A percentile compares a stretch with the other conserved stretches of the same genome.
Conservation (phyloP, 2,329 filamentous ascomycete species). For the Ambrosiella xylebori region DNA sequence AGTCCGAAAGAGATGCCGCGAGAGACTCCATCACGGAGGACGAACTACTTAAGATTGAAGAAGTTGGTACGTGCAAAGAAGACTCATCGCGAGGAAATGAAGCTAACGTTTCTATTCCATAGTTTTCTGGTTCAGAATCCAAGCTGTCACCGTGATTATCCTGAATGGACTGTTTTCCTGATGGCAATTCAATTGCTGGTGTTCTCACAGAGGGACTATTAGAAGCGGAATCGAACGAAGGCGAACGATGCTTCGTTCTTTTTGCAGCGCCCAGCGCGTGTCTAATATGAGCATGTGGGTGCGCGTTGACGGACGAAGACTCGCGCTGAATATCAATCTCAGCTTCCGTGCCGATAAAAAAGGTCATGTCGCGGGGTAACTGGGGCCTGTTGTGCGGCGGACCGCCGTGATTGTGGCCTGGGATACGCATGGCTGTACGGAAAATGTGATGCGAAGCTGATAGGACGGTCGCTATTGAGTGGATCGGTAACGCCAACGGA, state of each 20-base stretch:
- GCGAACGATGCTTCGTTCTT: neutral
- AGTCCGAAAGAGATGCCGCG: constrained; percentile 29
- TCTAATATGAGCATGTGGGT: neutral
- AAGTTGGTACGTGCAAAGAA: constrained; percentile 3
- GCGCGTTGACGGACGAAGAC: neutral
- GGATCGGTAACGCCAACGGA: no score
- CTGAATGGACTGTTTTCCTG: neutral
- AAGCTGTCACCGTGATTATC: neutral
- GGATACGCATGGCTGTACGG: neutral
- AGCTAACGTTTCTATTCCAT: constrained; percentile 3
- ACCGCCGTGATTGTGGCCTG: neutral
- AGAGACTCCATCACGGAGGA: constrained; percentile 37
- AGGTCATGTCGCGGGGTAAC: neutral
- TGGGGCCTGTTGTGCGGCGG: neutral
- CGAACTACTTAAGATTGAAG: constrained; percentile 24
- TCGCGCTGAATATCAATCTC: neutral
- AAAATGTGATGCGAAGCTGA: no score
- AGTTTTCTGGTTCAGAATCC: neutral
- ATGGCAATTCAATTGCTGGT: neutral
- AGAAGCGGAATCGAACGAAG: neutral
- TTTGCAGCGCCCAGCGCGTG: neutral
- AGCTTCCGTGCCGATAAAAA: constrained; percentile 7
- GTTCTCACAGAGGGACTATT: neutral
- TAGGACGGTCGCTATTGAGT: no score
- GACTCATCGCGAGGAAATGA: constrained; percentile 1